Base-by-base conservation (phyloP, 1,139 yeast genomes). In the Pichiaceae sp. region DNA sequence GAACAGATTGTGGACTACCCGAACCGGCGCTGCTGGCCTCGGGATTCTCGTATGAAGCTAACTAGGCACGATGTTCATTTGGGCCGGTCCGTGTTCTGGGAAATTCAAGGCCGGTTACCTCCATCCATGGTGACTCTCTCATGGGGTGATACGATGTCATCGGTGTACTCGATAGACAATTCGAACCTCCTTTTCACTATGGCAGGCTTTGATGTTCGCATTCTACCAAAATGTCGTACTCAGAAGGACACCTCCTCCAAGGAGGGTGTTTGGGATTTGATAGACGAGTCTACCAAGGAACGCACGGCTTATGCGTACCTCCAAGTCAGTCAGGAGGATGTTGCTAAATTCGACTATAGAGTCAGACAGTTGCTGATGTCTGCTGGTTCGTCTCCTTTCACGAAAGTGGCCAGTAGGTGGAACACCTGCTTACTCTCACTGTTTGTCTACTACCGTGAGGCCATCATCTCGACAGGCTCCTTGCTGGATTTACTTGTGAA, bases 391-490 rank as follows among this genome's bases (percentile, higher is more conserved):
- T 80, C 96, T 0, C 86, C 99, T 0, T 93, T 93, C 57, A 83
- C 96, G 0, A 91, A 87, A 57, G 84, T 91, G 42, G 96, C 95
- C 2, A 80, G 93, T 29, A 86, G 86, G 53, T 93, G 99, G 99
- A 93, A 93, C 53, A 86, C 96, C 1, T 91, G 96, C 0, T 64
- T 93, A 40, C 75, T 91, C 38, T 74, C 96, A 0, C 63, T 91
- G 30, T 89, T 89, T 50, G 76, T 96, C 0, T 93, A 91, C 53
- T 93, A 75, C 53, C 71, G 98, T 48, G 98, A 93, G 59, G 98
- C 98, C 0, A 86, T 85, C 11, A 78, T 89, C 15, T 70, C 94
- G 0, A 87, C 98, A 0, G 87, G 80, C 36, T 59, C 80, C 4
- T 64, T 93, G 29, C 64, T 93, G 12, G 96, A 89, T 56, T 68